Evolutionary conservation across 345 rosid genomes (phyloP), one percentile per base, ranked within the genome.

Genomic region (Draba incana): DNA sequence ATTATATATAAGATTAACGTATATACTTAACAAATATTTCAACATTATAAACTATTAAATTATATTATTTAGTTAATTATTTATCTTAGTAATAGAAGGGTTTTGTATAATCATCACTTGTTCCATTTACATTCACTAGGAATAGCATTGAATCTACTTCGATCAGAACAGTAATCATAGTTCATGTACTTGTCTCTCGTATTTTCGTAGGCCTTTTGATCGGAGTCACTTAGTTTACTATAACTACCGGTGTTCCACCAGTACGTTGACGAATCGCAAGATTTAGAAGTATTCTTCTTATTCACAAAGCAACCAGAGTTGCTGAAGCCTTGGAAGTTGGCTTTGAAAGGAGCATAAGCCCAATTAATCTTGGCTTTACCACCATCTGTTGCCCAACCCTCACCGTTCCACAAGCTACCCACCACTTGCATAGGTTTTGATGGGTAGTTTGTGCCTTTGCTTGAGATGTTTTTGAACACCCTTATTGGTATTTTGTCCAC

Each of bases 331-430:
- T 52, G 57, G 30, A 52, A 52, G 13, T 52, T 52, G 2, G 57
- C 57, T 30, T 52, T 52, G n/a, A 52, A 52, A 1, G 37, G 57
- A 27, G 37, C 57, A 27, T 35, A 13, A 8, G 16, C 8, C 57
- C 37, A 27, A 28, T 52, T 27, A 28, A 52, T 28, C 37, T 52
- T 52, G 9, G 2, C 0, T 12, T 52, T 52, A 28, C 57, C 57
- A 52, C 57, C 57, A 0, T 52, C 37, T 28, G 57, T 52, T 2
- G 57, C 57, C 57, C 37, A 52, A 8, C 2, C 10, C 15, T 27
- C 57, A 52, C 37, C 37, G 20, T 52, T 52, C 57, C 57, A 52
- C 10, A 52, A 52, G 37, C 57, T 52, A 52, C 12, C 57, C 37
- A 28, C 20, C 5, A 52, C 20, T 52, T 52, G 37, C 37, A 28